Evolutionary conservation across 192 early-diverging fungal genomes (phyloP), one percentile per base, ranked within the genome.

Genomic region (Rhizophagus sp.): DNA sequence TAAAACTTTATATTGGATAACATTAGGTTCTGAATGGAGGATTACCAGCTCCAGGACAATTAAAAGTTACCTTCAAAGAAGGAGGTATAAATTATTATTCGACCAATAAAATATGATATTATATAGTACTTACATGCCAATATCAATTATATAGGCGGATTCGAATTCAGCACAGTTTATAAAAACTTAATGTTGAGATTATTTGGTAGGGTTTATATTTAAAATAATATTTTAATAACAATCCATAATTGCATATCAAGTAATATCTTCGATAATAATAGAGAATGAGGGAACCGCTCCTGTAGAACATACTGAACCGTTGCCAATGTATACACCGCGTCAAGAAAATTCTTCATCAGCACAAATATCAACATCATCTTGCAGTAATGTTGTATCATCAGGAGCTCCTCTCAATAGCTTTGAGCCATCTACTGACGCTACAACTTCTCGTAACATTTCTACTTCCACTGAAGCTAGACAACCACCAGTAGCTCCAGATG

Each of bases 1-100:
- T 39, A 30, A 69, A 39, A 8, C 30, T 19, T 69, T 69, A 7
- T 39, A n/a, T 39, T 44, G 13, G n/a, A 70, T 22, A 24, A 70
- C 11, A 9, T 24, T 36, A 70, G 80, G 85, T 90, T 19, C 79
- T 79, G 11, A 83, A 84, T 66, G 89, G 89, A 47, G 89, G 89
- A 50, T 73, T 90, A 15, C 27, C 81, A 52, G 63, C 81, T 22
- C 70, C 76, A 4, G 89, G 84, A 12, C 27, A 81, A 61, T 19
- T 90, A 24, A 85, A 88, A 73, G 71, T 86, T 17, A 87, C 85
- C 7, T 90, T 90, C 61, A 88, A 85, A 68, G 84, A 87, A 62
- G 89, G 89, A 41, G 89, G 89, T 69, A 52, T 52, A 22, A 11
- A 52, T 30, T 17, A 39, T 24, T 25, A 75, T 15, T 61, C n/a